Conservation (phyloP, 176 grass and related monocot species). For the Aegilops speltoides region DNA sequence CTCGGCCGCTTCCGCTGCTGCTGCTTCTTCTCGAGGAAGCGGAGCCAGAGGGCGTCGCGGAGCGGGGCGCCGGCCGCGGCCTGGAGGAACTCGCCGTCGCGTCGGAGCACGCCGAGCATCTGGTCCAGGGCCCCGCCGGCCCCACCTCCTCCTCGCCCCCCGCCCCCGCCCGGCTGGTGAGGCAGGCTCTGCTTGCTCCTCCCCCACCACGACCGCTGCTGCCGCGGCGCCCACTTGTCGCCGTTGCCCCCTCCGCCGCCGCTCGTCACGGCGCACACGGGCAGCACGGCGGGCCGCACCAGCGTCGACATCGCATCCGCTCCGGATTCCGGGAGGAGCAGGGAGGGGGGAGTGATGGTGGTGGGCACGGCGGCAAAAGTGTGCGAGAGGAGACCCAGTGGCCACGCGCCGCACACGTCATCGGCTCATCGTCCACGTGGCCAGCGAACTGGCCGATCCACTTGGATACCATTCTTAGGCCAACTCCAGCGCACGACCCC, state of each 20-base stretch:
- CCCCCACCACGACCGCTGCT: slow-evolving; percentile 37
- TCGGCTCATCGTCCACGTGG: neutral
- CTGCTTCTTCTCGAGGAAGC: slow-evolving; percentile 69
- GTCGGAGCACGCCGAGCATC: slow-evolving; percentile 62
- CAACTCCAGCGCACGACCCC: too few relatives aligned
- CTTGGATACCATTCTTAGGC: too few relatives aligned
- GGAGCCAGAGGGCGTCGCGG: slow-evolving; percentile 68
- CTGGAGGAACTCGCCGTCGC: slow-evolving; percentile 58
- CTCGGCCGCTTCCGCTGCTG: slow-evolving; percentile 13
- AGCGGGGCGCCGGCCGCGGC: slow-evolving; percentile 35
- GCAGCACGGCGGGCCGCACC: slow-evolving; percentile 37
- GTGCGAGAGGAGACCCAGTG: neutral
- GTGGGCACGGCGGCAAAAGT: neutral
- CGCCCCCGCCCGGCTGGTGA: slow-evolving; percentile 25
- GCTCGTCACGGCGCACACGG: slow-evolving; percentile 43
- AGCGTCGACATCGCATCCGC: slow-evolving; percentile 44
- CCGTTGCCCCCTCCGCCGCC: slow-evolving; percentile 1
- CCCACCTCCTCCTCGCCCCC: neutral
- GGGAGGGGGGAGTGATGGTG: neutral
- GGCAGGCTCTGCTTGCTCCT: slow-evolving; percentile 24
- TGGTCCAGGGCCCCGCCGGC: slow-evolving; percentile 38
- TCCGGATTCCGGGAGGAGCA: slow-evolving; percentile 11
- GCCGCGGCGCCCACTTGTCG: slow-evolving; percentile 25
- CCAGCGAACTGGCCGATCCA: neutral
- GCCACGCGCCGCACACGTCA: neutral